Conservation (phyloP, 352 stramenopile genomes). For the Phytophthora kernoviae region DNA sequence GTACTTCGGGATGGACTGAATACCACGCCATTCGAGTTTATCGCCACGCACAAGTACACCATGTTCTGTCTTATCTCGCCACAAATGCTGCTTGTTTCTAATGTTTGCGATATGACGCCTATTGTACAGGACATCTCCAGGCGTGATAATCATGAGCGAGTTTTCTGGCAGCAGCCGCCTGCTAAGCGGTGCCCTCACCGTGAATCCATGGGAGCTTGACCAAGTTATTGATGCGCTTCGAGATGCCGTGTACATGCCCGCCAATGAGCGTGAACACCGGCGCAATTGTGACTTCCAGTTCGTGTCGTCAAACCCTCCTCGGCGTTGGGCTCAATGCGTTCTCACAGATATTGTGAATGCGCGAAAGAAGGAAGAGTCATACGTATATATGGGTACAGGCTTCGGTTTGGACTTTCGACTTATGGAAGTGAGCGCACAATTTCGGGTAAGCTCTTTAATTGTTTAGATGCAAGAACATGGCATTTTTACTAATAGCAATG, state of each 20-base stretch:
- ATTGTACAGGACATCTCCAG: slow-evolving; percentile 54
- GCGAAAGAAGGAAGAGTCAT: slow-evolving; percentile 79
- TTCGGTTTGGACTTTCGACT: slow-evolving; percentile 96
- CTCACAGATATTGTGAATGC: slow-evolving; percentile 80
- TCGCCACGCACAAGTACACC: slow-evolving; percentile 72
- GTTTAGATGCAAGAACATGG: not conserved
- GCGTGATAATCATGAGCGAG: slow-evolving; percentile 96
- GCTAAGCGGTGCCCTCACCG: slow-evolving; percentile 93
- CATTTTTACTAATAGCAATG: not conserved
- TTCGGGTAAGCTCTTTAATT: slow-evolving; percentile 69
- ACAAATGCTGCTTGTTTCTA: slow-evolving; percentile 1
- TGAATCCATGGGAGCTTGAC: slow-evolving; percentile 97
- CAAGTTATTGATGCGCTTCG: slow-evolving; percentile 74
- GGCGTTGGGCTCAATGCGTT: slow-evolving; percentile 75
- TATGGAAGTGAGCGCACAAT: slow-evolving; percentile 94
- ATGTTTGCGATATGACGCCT: not conserved
- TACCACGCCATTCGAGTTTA: slow-evolving; percentile 84
- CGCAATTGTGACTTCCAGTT: slow-evolving; percentile 83
- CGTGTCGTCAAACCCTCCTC: slow-evolving; percentile 67
- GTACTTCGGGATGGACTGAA: slow-evolving; percentile 82
- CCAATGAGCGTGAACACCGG: slow-evolving; percentile 72
- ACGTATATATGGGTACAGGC: slow-evolving; percentile 91
- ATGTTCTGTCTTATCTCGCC: not conserved
- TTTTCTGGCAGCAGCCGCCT: slow-evolving; percentile 96
- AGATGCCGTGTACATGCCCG: slow-evolving; percentile 75